These are phyloP conservation scores for Pichia sp. DNA, from an alignment of 1,139 yeast genomes.

Conservation along the genomic window DNA sequence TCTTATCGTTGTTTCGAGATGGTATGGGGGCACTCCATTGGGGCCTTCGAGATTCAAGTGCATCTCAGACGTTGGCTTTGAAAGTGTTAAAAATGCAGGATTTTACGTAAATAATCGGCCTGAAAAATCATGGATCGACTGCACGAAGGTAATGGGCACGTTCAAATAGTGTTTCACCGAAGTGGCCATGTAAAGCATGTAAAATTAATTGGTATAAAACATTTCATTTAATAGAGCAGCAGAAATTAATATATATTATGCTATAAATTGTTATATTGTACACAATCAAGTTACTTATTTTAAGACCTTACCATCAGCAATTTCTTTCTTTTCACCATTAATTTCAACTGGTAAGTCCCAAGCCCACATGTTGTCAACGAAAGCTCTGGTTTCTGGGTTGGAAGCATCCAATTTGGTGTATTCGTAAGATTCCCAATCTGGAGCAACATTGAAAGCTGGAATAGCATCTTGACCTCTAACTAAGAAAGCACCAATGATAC, in stretches of 20 bases:
- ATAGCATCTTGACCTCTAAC: slow-evolving; percentile 88
- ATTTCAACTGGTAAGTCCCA: slow-evolving; percentile 73
- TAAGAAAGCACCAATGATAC: slow-evolving; percentile 91
- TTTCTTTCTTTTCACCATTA: slow-evolving; percentile 58
- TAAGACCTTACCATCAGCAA: slow-evolving; percentile 79
- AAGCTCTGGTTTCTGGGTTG: slow-evolving; percentile 59
- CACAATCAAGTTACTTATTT: slow-evolving; percentile 34
- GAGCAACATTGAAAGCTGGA: slow-evolving; percentile 97
- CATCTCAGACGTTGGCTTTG: slow-evolving; percentile 44
- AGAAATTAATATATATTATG: slow-evolving; percentile 1
- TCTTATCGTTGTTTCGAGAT: slow-evolving; percentile 55
- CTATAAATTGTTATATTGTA: background rate
- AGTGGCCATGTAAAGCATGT: background rate
- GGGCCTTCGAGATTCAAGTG: slow-evolving; percentile 61
- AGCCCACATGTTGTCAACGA: slow-evolving; percentile 71
- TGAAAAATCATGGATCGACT: slow-evolving; percentile 14
- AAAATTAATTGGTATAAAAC: background rate
- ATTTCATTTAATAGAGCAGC: background rate
- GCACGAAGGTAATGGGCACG: slow-evolving; percentile 2
- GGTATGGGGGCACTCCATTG: slow-evolving; percentile 66
- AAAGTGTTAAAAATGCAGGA: slow-evolving; percentile 28
- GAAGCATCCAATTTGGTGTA: slow-evolving; percentile 62
- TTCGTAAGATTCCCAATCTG: slow-evolving; percentile 92
- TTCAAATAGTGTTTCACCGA: background rate
- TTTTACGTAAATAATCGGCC: slow-evolving; percentile 7